phyloP scores from a whole-genome alignment of 805 yeast species.

The Barnettozyma sucrosica region DNA sequence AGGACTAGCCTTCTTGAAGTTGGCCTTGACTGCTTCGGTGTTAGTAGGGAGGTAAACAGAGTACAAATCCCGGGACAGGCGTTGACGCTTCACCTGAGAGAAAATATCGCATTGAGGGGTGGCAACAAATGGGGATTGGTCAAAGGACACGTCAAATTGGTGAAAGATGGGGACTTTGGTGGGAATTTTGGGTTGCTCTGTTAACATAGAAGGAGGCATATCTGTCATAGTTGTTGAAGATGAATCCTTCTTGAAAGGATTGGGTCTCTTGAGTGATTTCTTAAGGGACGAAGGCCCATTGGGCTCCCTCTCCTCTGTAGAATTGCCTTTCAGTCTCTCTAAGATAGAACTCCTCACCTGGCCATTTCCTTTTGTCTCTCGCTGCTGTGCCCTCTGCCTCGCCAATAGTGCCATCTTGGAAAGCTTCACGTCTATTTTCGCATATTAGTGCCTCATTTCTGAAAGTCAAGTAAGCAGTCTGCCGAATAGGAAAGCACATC shows the following conservation, averaged over 20 bases:
- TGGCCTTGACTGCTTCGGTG: conserved; percentile 37
- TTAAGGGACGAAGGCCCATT: background rate
- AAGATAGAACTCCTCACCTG: conserved; percentile 19
- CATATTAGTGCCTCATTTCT: conserved; percentile 3
- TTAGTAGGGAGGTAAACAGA: conserved; percentile 34
- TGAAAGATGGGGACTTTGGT: conserved; percentile 4
- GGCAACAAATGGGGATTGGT: conserved; percentile 7
- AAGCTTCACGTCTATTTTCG: conserved; percentile 1
- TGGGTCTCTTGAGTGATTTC: conserved; percentile 4
- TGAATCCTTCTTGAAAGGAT: conserved; percentile 5
- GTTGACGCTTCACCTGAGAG: background rate
- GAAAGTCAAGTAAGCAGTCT: background rate
- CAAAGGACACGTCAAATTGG: conserved; percentile 3
- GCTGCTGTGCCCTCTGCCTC: conserved; percentile 2
- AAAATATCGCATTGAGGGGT: conserved; percentile 2
- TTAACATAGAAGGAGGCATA: background rate
- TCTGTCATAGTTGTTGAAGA: background rate
- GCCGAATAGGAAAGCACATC: background rate
- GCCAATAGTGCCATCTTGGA: conserved; percentile 2
- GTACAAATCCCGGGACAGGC: conserved; percentile 20
- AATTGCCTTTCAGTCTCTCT: conserved; percentile 14
- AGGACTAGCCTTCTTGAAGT: conserved; percentile 71
- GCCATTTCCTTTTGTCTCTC: background rate
- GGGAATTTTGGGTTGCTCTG: conserved; percentile 3
- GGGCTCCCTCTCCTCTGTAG: background rate